These are phyloP conservation scores for Chalaropsis ovoidea DNA, from an alignment of 2,329 filamentous ascomycete species.

Conservation along the genomic window DNA sequence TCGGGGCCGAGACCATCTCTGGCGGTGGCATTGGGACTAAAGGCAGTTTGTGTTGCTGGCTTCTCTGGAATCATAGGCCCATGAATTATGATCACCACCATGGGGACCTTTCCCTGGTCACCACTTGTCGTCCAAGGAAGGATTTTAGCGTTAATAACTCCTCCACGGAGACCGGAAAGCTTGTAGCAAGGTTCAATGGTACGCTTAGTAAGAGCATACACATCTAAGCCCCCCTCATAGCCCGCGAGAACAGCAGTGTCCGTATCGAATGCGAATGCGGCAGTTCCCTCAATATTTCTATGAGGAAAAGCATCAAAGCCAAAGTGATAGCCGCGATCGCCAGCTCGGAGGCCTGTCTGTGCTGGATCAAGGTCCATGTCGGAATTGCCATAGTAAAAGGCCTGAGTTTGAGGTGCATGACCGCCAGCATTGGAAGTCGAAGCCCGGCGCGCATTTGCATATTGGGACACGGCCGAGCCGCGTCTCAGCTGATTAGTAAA, in stretches of 20 bases:
- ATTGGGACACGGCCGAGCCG: constrained; percentile 34
- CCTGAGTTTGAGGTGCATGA: constrained; percentile 62
- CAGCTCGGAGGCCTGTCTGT: constrained; percentile 48
- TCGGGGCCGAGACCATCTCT: constrained; percentile 27
- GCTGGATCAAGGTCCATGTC: constrained; percentile 62
- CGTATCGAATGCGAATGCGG: constrained; percentile 33
- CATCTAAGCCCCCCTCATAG: constrained; percentile 67
- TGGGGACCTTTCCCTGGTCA: constrained; percentile 45
- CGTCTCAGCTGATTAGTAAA: neutral
- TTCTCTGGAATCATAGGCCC: constrained; percentile 50
- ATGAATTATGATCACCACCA: constrained; percentile 72
- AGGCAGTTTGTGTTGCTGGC: constrained; percentile 30
- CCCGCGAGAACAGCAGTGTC: constrained; percentile 66
- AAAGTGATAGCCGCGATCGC: constrained; percentile 65
- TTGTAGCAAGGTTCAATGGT: constrained; percentile 59
- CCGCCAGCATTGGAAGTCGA: constrained; percentile 46
- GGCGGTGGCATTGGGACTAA: constrained; percentile 31
- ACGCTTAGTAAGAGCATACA: constrained; percentile 62
- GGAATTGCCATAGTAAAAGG: constrained; percentile 66
- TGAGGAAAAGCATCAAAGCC: constrained; percentile 62
- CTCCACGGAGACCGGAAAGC: constrained; percentile 67
- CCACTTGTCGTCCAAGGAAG: constrained; percentile 55
- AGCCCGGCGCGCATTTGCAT: constrained; percentile 38
- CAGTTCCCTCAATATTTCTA: constrained; percentile 31
- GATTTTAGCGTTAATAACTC: constrained; percentile 72